Evolutionary conservation across 1,284 basidiomycete genomes (phyloP).

Genomic region (Ustilago shanxiensis): DNA sequence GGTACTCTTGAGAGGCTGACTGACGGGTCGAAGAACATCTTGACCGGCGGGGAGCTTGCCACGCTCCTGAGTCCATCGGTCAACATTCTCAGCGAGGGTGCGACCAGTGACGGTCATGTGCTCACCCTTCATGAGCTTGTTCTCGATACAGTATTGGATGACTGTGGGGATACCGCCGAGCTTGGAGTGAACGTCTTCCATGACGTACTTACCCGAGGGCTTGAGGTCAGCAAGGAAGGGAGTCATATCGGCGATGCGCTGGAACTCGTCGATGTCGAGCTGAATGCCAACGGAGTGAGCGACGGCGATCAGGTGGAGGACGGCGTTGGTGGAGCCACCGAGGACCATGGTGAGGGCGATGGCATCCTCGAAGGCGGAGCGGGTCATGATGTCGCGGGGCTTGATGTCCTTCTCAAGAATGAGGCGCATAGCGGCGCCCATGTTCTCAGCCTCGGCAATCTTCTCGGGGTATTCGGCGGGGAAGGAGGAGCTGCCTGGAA

Average conservation of each 20-base stretch:
- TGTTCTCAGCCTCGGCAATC: constrained; percentile 61
- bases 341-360: constrained; percentile 69
- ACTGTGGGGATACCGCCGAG: constrained; percentile 72
- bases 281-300: constrained; percentile 67
- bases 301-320: constrained; percentile 68
- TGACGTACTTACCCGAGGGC: constrained; percentile 69
- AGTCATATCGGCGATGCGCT: constrained; percentile 63
- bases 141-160: constrained; percentile 68
- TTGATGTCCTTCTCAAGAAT: constrained; percentile 68
- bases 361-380: constrained; percentile 65
- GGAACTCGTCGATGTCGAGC: constrained; percentile 68
- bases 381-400: constrained; percentile 69
- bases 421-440: constrained; percentile 64
- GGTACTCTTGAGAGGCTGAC: constrained; percentile 65
- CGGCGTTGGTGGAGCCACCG: constrained; percentile 67
- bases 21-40: constrained; percentile 63
- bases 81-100: constrained; percentile 67
- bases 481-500: constrained; percentile 66
- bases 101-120: constrained; percentile 68
- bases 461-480: constrained; percentile 69
- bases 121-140: constrained; percentile 72
- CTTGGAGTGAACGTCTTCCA: constrained; percentile 68
- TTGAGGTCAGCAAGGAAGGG: constrained; percentile 70
- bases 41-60: constrained; percentile 64
- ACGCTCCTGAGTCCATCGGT: constrained; percentile 77